Conservation (phyloP, 805 yeast genomes). For the Metschnikowia hibisci region DNA sequence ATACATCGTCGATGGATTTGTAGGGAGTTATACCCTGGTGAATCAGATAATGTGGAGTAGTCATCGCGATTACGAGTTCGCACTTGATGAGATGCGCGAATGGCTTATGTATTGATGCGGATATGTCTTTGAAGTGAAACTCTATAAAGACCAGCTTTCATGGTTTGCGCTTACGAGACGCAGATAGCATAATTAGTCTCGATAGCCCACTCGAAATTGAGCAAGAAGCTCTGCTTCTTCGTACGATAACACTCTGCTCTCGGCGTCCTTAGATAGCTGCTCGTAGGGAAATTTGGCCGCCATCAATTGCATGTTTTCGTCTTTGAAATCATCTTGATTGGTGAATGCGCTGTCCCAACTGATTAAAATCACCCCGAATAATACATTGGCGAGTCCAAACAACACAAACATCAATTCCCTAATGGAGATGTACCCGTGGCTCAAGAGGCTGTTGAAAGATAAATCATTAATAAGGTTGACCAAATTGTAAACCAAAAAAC, state of each 20-base stretch:
- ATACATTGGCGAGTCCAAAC: constrained; percentile 46
- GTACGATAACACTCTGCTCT: constrained; percentile 11
- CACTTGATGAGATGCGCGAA: not conserved
- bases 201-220: constrained; percentile 7
- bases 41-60: not conserved
- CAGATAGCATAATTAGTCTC: not conserved
- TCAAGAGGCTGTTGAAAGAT: constrained; percentile 60
- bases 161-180: constrained; percentile 2
- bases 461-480: constrained; percentile 47
- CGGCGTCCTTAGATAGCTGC: constrained; percentile 5
- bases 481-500: constrained; percentile 78
- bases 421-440: constrained; percentile 36
- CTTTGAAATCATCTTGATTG: not conserved
- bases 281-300: constrained; percentile 19
- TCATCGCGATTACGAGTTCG: not conserved
- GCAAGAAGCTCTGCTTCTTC: constrained; percentile 16
- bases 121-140: constrained; percentile 2
- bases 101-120: not conserved
- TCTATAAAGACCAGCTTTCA: constrained; percentile 3
- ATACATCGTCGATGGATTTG: constrained; percentile 9
- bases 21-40: constrained; percentile 11
- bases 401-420: constrained; percentile 48
- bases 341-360: constrained; percentile 48
- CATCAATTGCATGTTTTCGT: constrained; percentile 11
- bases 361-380: constrained; percentile 66